These are phyloP conservation scores for Debaryomyces tyrocola DNA, from an alignment of 805 yeast genomes.

Conservation along the genomic window DNA sequence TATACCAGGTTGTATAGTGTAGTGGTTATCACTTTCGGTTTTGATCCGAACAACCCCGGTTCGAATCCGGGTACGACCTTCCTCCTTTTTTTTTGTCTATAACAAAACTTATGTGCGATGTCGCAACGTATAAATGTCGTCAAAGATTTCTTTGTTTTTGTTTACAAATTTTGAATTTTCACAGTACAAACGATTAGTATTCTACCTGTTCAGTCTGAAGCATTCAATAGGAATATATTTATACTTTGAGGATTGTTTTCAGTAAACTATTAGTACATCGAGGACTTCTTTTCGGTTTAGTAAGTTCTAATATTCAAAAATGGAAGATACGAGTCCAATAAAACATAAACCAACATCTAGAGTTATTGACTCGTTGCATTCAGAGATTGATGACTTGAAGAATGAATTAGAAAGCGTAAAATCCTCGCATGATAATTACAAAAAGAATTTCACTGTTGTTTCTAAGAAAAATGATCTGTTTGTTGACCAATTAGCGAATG, in stretches of 20 bases:
- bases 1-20: conserved; percentile 56
- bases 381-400: conserved; percentile 43
- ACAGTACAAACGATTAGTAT: not conserved
- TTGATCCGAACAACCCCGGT: conserved; percentile 82
- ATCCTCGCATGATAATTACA: conserved; percentile 45
- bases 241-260: no score
- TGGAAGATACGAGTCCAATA: conserved; percentile 23
- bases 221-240: not conserved
- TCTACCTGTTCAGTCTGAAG: not conserved
- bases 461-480: conserved; percentile 51
- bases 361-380: conserved; percentile 56
- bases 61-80: conserved; percentile 84
- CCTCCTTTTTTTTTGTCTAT: conserved; percentile 12
- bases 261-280: not conserved
- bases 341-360: conserved; percentile 21
- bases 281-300: conserved; percentile 4
- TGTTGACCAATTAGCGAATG: conserved; percentile 64
- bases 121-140: not conserved
- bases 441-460: conserved; percentile 50
- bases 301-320: conserved; percentile 6
- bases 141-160: not conserved
- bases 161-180: conserved; percentile 2
- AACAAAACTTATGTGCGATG: not conserved
- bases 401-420: conserved; percentile 43
- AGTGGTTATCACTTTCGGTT: conserved; percentile 82